A percentile compares a stretch with the other conserved stretches of the same genome.
These are phyloP conservation scores for Fusarium napiforme DNA, from an alignment of 2,329 filamentous ascomycete species.

Conservation along the genomic window DNA sequence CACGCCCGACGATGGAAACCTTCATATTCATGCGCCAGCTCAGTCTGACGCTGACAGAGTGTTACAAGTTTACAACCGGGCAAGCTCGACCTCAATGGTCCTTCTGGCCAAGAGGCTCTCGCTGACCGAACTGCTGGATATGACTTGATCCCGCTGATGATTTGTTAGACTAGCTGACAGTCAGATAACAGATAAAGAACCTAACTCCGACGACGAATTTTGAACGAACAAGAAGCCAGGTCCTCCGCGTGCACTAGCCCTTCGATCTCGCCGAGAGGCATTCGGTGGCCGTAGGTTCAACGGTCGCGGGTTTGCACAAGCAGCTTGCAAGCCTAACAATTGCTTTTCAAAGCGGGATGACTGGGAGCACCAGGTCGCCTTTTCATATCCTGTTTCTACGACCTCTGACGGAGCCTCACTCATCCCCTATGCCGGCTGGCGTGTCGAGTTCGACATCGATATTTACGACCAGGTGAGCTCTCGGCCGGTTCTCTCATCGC, in stretches of 20 bases:
- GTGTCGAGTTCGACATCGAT: too few species aligned
- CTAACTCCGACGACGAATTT: not conserved
- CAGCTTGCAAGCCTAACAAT: not conserved
- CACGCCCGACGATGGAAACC: not conserved
- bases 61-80: not conserved
- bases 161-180: too few species aligned
- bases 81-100: not conserved
- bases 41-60: not conserved
- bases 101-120: not conserved
- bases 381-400: too few species aligned
- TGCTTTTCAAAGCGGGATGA: rapidly evolving
- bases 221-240: not conserved
- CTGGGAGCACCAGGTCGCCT: too few species aligned
- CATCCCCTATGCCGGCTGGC: too few species aligned
- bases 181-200: rapidly evolving
- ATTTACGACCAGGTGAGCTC: too few species aligned
- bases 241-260: not conserved
- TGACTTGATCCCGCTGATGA: not conserved
- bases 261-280: not conserved
- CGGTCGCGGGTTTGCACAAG: not conserved
- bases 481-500: too few species aligned
- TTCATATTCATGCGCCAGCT: not conserved
- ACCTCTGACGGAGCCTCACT: too few species aligned
- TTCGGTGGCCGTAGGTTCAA: not conserved
- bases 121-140: not conserved